These are phyloP conservation scores for Podaxis rugospora DNA, from an alignment of 768 basidiomycete genomes.

Conservation along the genomic window DNA sequence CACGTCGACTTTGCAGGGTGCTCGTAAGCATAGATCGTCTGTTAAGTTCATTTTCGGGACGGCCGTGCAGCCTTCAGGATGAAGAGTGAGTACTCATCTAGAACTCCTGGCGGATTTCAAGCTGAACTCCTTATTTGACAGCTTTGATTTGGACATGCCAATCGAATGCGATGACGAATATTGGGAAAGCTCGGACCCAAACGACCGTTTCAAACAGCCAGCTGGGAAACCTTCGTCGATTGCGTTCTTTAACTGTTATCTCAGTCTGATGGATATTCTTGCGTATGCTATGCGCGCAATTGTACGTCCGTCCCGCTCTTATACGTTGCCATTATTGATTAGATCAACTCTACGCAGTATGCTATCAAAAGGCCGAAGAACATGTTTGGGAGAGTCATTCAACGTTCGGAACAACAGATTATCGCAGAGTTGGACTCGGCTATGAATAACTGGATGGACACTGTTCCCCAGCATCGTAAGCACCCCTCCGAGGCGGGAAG, in stretches of 20 bases:
- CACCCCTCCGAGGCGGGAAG: background rate
- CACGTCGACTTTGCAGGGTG: conserved; percentile 31
- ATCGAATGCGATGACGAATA: conserved; percentile 67
- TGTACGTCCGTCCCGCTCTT: conserved; percentile 27
- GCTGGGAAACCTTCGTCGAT: conserved; percentile 48
- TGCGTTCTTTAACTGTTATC: conserved; percentile 49
- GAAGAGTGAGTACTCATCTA: conserved; percentile 52
- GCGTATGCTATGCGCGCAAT: conserved; percentile 57
- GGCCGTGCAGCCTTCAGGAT: conserved; percentile 71
- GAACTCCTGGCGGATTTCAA: background rate
- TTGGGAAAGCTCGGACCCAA: conserved; percentile 45
- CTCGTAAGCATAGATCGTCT: conserved; percentile 44
- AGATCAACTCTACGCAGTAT: conserved; percentile 42
- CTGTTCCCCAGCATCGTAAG: conserved; percentile 54
- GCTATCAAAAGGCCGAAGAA: conserved; percentile 61
- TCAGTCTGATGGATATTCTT: conserved; percentile 58
- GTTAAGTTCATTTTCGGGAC: conserved; percentile 49
- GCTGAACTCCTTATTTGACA: conserved; percentile 20
- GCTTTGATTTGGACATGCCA: conserved; percentile 68
- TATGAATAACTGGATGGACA: conserved; percentile 75
- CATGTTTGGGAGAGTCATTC: conserved; percentile 39
- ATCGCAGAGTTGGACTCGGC: conserved; percentile 73
- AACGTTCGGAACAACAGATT: conserved; percentile 55
- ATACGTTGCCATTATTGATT: background rate
- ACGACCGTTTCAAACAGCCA: conserved; percentile 54